A percentile compares a stretch with the other conserved stretches of the same genome.
Evolutionary conservation across 192 early-diverging fungal genomes (phyloP).

Genomic region (Bifiguratus adelaidae): DNA sequence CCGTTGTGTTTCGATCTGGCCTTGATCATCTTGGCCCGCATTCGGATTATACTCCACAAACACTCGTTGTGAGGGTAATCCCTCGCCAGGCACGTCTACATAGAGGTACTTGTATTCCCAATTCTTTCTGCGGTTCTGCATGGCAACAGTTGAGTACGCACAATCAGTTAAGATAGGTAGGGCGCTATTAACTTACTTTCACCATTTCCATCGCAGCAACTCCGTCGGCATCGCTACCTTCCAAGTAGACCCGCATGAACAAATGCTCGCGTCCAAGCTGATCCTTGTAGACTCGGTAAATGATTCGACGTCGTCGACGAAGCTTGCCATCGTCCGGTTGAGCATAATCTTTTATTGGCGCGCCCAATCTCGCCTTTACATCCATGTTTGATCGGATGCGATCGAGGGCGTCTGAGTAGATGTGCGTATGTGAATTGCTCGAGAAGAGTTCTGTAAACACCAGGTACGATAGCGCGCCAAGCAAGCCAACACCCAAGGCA

Average conservation of each 20-base stretch:
- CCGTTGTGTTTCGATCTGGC: too few species aligned
- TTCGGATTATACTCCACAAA: constrained; percentile 27
- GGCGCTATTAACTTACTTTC: constrained; percentile 14
- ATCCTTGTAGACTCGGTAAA: constrained; percentile 32
- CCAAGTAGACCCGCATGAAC: constrained; percentile 41
- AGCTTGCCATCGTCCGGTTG: background rate
- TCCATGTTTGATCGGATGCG: constrained; percentile 10
- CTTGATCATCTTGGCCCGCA: constrained; percentile 15
- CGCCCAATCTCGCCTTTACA: constrained; percentile 12
- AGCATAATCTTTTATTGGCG: constrained; percentile 28
- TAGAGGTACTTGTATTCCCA: constrained; percentile 39
- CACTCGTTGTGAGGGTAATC: constrained; percentile 24
- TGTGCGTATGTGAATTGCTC: constrained; percentile 32
- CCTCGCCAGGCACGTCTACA: constrained; percentile 41
- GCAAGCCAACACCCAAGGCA: constrained; percentile 25
- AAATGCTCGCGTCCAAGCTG: constrained; percentile 29
- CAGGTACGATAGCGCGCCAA: constrained; percentile 28
- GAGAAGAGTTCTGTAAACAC: constrained; percentile 33
- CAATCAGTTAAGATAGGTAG: background rate
- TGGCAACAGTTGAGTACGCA: background rate
- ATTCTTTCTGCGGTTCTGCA: constrained; percentile 15
- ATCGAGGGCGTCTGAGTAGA: constrained; percentile 42
- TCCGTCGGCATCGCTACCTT: constrained; percentile 34
- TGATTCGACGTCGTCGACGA: constrained; percentile 9
- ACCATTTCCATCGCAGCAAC: constrained; percentile 37